A percentile compares a stretch with the other conserved stretches of the same genome.
These are phyloP conservation scores for Malassezia restricta DNA, from an alignment of 1,284 basidiomycete genomes.

Conservation along the genomic window DNA sequence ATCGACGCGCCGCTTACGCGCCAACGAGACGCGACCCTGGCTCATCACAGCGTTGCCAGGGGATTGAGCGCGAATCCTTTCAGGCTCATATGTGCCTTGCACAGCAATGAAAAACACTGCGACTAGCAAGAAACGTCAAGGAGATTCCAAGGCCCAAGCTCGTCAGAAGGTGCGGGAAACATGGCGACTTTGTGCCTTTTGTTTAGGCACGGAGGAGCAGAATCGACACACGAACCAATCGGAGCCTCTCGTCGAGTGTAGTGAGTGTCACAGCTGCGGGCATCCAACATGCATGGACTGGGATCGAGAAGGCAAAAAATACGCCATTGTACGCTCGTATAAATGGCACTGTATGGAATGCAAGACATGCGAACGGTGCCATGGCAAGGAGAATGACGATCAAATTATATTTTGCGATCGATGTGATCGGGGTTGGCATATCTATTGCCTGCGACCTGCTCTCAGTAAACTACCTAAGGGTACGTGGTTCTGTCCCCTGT, in stretches of 20 bases:
- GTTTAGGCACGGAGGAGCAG: conserved; percentile 19
- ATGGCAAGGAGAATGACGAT: conserved; percentile 73
- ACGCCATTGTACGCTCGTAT: conserved; percentile 55
- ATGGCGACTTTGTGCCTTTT: conserved; percentile 40
- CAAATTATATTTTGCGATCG: conserved; percentile 81
- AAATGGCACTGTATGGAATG: conserved; percentile 84
- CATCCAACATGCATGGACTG: conserved; percentile 44
- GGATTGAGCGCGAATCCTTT: not conserved
- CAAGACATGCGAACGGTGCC: conserved; percentile 81
- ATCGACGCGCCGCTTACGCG: not conserved
- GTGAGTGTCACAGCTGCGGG: conserved; percentile 45
- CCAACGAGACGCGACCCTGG: not conserved
- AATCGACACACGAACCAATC: conserved; percentile 21
- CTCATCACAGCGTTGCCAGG: not conserved
- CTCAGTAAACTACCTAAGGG: conserved; percentile 33
- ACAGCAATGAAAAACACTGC: not conserved
- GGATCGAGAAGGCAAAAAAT: conserved; percentile 48
- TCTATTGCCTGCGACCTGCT: conserved; percentile 65
- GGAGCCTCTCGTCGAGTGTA: conserved; percentile 41
- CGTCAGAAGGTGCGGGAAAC: not conserved
- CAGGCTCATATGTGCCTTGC: not conserved
- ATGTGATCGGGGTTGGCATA: conserved; percentile 94
- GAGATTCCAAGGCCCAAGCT: not conserved
- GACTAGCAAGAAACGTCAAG: not conserved
- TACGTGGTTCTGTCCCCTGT: conserved; percentile 38